phyloP scores from a whole-genome alignment of 495 filamentous ascomycete genomes.

The Friedmanniomyces simplex region DNA sequence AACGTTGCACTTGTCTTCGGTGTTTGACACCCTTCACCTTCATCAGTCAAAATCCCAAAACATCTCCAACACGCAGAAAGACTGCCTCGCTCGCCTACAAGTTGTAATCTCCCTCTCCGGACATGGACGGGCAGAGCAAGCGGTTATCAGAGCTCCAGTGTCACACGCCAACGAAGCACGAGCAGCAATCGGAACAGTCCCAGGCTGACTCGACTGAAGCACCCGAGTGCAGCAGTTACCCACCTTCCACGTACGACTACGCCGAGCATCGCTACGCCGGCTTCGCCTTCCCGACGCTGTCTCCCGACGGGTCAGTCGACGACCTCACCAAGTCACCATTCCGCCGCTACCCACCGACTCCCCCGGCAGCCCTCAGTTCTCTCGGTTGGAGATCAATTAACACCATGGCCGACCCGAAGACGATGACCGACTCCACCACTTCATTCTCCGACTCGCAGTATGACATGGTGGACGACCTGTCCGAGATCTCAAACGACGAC shows the following conservation, averaged over 20 bases:
- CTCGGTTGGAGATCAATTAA: background rate
- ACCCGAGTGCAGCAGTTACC: background rate
- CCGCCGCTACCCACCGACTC: background rate
- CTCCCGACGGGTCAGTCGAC: slow-evolving; percentile 14
- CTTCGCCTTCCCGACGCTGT: slow-evolving; percentile 16
- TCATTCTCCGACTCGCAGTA: slow-evolving; percentile 13
- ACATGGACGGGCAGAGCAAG: too few relatives aligned
- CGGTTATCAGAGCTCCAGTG: too few relatives aligned
- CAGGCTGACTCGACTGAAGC: background rate
- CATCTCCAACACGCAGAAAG: too few relatives aligned
- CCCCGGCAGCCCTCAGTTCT: slow-evolving; percentile 16
- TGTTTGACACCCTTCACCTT: too few relatives aligned
- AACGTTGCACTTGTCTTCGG: too few relatives aligned
- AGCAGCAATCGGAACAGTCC: background rate
- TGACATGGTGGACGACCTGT: slow-evolving; percentile 21
- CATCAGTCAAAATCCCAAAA: too few relatives aligned
- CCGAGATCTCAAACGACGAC: slow-evolving; percentile 16
- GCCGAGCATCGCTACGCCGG: background rate
- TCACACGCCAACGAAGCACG: background rate
- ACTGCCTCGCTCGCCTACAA: too few relatives aligned
- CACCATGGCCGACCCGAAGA: background rate
- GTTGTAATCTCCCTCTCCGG: too few relatives aligned
- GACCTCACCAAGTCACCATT: slow-evolving; percentile 1
- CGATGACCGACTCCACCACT: background rate
- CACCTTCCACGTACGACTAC: background rate